These are phyloP conservation scores for Grigorovia yakushimaensis DNA, from an alignment of 805 yeast genomes.

Conservation along the genomic window DNA sequence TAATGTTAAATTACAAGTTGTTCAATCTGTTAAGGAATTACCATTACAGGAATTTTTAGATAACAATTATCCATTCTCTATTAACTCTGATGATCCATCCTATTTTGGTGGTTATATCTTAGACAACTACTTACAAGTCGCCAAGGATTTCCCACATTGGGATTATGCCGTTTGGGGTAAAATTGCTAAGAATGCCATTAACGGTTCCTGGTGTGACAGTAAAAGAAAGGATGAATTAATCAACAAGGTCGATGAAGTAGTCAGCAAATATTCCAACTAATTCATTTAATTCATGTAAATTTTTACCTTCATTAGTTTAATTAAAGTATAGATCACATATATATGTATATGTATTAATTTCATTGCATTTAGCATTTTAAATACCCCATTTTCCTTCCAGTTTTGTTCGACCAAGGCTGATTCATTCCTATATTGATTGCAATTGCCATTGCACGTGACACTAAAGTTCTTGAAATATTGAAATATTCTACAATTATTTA, in stretches of 20 bases:
- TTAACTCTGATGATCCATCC: conserved; percentile 75
- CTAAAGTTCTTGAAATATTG: no score
- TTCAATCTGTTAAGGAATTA: conserved; percentile 52
- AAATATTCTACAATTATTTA: no score
- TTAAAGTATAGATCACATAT: no score
- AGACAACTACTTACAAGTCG: conserved; percentile 63
- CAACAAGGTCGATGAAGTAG: conserved; percentile 34
- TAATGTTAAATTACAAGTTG: conserved; percentile 67
- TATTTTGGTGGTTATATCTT: conserved; percentile 79
- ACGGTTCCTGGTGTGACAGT: conserved; percentile 65
- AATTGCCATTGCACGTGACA: no score
- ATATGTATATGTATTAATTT: no score
- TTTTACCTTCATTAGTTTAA: not conserved
- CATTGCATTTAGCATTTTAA: no score
- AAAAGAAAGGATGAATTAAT: conserved; percentile 43
- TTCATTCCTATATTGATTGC: no score
- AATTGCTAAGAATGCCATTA: conserved; percentile 56
- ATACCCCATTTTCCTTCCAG: no score
- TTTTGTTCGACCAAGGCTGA: no score
- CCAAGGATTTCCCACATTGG: conserved; percentile 52
- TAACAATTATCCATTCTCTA: conserved; percentile 55
- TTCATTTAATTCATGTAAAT: not conserved
- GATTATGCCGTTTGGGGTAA: conserved; percentile 48
- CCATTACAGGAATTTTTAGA: conserved; percentile 58
- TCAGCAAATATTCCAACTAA: conserved; percentile 26